These are phyloP conservation scores for Naganishia albida DNA, from an alignment of 1,284 basidiomycete species.

Conservation along the genomic window DNA sequence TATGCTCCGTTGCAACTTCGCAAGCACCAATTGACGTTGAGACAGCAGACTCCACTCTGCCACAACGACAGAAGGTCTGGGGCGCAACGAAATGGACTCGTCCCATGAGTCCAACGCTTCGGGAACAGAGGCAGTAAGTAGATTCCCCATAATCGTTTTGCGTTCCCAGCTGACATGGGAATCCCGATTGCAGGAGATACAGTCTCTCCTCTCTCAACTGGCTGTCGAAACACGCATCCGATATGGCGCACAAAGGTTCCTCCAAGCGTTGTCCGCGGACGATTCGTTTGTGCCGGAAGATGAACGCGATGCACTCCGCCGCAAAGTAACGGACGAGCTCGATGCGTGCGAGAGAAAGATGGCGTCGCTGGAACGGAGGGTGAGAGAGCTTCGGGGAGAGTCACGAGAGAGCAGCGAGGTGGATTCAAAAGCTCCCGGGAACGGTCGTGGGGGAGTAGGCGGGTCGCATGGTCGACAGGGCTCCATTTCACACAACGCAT, in stretches of 20 bases:
- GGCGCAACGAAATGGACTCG: constrained; percentile 1
- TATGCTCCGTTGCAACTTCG: too few relatives aligned
- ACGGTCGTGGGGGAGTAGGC: constrained; percentile 2
- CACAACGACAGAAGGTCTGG: not conserved
- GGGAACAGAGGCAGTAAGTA: constrained; percentile 5
- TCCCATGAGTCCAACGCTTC: not conserved
- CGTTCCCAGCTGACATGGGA: not conserved
- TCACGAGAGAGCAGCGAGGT: constrained; percentile 3
- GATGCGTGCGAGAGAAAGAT: constrained; percentile 50
- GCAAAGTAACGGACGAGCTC: constrained; percentile 50
- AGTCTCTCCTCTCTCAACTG: constrained; percentile 53
- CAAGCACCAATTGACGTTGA: too few relatives aligned
- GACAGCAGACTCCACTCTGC: too few relatives aligned
- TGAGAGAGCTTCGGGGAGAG: not conserved
- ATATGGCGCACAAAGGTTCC: constrained; percentile 60
- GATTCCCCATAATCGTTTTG: not conserved
- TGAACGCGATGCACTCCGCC: constrained; percentile 46
- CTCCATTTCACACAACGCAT: not conserved
- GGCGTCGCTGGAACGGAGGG: constrained; percentile 43
- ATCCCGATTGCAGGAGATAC: constrained; percentile 44
- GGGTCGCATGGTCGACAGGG: not conserved
- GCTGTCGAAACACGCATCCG: constrained; percentile 57
- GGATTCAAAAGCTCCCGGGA: not conserved
- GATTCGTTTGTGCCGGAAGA: constrained; percentile 40
- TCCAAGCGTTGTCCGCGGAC: constrained; percentile 44